These are phyloP conservation scores for Reutealis trisperma DNA, from an alignment of 345 rosid genomes.

Conservation along the genomic window DNA sequence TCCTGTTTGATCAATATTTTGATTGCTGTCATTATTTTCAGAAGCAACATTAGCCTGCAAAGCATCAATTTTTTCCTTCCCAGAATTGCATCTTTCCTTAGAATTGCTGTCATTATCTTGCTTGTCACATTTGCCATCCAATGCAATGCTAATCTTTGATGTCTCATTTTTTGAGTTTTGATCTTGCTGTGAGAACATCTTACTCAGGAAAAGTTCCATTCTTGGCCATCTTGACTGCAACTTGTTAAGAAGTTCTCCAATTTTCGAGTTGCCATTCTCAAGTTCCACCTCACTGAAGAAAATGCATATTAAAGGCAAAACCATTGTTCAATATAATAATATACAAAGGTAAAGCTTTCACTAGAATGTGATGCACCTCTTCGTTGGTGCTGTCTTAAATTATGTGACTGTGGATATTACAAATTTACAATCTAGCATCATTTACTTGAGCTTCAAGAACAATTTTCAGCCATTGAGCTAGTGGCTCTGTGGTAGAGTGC, in stretches of 20 bases:
- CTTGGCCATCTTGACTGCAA: constrained; percentile 18
- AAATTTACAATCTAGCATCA: no score
- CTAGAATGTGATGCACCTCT: no score
- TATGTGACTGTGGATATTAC: no score
- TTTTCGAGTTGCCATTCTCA: constrained; percentile 5
- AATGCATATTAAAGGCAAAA: not conserved
- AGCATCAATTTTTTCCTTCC: not conserved
- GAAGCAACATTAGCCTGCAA: constrained; percentile 1
- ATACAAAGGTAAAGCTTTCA: not conserved
- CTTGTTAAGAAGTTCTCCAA: constrained; percentile 21
- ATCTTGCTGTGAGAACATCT: constrained; percentile 10
- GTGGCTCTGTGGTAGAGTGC: no score
- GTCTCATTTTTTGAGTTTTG: not conserved
- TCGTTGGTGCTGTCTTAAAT: no score
- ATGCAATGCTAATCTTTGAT: not conserved
- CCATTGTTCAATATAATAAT: not conserved
- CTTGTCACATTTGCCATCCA: not conserved
- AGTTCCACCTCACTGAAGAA: constrained; percentile 19
- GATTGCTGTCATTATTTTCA: not conserved
- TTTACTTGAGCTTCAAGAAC: no score
- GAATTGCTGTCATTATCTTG: not conserved
- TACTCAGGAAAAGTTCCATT: constrained; percentile 17
- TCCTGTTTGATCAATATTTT: constrained; percentile 3
- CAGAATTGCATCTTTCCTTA: not conserved
- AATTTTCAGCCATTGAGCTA: no score